A percentile compares a stretch with the other conserved stretches of the same genome.
Evolutionary conservation across 2,329 filamentous ascomycete species (phyloP).

Genomic region (Cladosporium sp.): DNA sequence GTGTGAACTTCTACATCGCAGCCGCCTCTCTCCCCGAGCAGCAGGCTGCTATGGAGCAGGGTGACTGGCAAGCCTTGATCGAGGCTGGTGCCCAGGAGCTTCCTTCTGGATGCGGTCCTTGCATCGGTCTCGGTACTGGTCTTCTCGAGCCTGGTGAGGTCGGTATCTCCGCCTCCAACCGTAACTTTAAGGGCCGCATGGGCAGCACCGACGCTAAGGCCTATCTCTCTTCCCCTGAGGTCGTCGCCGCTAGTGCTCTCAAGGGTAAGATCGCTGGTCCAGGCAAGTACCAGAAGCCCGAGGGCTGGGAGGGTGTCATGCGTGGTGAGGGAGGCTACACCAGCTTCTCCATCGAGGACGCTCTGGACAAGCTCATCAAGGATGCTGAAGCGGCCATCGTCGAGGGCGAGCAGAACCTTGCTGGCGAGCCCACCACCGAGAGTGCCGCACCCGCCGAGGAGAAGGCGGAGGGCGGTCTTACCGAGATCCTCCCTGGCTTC

Average conservation of each 20-base stretch:
- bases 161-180: slow-evolving; percentile 77
- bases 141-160: slow-evolving; percentile 81
- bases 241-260: slow-evolving; percentile 86
- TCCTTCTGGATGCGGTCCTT: slow-evolving; percentile 73
- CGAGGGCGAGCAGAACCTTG: slow-evolving; percentile 47
- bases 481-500: slow-evolving; percentile 79
- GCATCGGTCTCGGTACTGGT: slow-evolving; percentile 79
- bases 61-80: slow-evolving; percentile 80
- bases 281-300: slow-evolving; percentile 71
- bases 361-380: slow-evolving; percentile 65
- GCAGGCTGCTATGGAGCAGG: slow-evolving; percentile 67
- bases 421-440: slow-evolving; percentile 22
- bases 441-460: slow-evolving; percentile 30
- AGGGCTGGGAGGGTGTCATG: slow-evolving; percentile 62
- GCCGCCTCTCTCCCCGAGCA: slow-evolving; percentile 81
- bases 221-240: slow-evolving; percentile 83
- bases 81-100: slow-evolving; percentile 73
- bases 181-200: slow-evolving; percentile 92
- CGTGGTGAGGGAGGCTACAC: slow-evolving; percentile 69
- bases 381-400: slow-evolving; percentile 63
- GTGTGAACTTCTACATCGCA: slow-evolving; percentile 84
- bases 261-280: slow-evolving; percentile 69
- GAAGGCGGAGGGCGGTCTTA: slow-evolving; percentile 38
- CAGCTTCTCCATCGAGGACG: slow-evolving; percentile 60
- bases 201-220: slow-evolving; percentile 74